Base-by-base conservation (phyloP, 192 early-diverging fungal genomes). In the Rhizophagus clarus region DNA sequence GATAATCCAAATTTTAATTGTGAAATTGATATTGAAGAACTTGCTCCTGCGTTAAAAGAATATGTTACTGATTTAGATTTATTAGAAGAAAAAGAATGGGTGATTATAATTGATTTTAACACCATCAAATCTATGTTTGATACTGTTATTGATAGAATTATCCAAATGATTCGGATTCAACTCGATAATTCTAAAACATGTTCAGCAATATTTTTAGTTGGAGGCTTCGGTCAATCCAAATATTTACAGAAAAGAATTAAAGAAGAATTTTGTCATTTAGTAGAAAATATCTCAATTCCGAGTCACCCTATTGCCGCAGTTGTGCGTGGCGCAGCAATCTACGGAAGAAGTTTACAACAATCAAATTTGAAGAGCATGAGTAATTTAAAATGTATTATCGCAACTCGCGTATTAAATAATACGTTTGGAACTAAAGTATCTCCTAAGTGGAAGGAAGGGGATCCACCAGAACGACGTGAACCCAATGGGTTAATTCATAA, bases 191-290 rank as follows among this genome's bases (percentile, higher is more conserved):
- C 85, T 2, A 72, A 82, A 32, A 70, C 76, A 9, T 79, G 87
- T 24, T 84, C 87, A n/a, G 87, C 89, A n/a, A 84, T 90, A 37
- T 86, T 90, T 42, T 62, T 90, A 40, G 87, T 88, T 22, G 89
- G 89, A 80, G 89, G 89, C 1, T 90, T 90, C 77, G 83, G 89
- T n/a, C 82, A 85, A 1, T 88, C 87, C 7, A 85, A 85, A 12
- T 89, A 89, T 73, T 68, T 89, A 17, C 84, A 84, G 49, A 84
- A 85, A 47, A 84, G 87, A 28, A 84, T 88, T 7, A 81, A 86
- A 28, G 74, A 88, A 67, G 84, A 86, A 62, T 88, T 88, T 82
- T 75, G 79, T 8, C 51, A 77, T 28, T 80, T 81, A 3, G 83
- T 86, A 5, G 81, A 81, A 10, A 29, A 86, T 17, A 80, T 90